Conservation (phyloP, 441 rosid genomes). For the Brassica balearica region DNA sequence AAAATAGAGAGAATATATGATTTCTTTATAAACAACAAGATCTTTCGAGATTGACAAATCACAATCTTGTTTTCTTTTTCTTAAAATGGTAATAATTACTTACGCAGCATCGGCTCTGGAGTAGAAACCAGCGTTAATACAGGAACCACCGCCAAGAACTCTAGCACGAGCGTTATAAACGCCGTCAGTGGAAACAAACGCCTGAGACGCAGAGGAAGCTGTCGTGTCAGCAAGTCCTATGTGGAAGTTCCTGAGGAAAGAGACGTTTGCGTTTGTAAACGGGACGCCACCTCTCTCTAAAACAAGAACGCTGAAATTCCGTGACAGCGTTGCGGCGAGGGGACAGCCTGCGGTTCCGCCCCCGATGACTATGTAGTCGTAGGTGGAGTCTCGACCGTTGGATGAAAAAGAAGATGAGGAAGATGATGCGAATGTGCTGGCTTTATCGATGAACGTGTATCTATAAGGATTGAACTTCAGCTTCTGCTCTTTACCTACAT, state of each 20-base stretch:
- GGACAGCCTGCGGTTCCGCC: constrained; percentile 99
- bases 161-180: constrained; percentile 85
- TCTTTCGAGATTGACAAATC: background rate
- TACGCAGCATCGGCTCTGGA: constrained; percentile 79
- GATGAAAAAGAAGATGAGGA: constrained; percentile 60
- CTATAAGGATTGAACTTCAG: constrained; percentile 42
- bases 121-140: constrained; percentile 95
- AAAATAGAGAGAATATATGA: background rate
- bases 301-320: constrained; percentile 70
- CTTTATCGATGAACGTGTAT: constrained; percentile 73
- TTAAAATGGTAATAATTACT: constrained; percentile 4
- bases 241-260: constrained; percentile 79
- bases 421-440: constrained; percentile 72
- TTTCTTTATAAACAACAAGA: constrained; percentile 16
- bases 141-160: constrained; percentile 86
- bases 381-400: constrained; percentile 48
- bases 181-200: constrained; percentile 86
- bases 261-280: constrained; percentile 77
- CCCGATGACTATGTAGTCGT: constrained; percentile 85
- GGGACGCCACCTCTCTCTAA: constrained; percentile 96
- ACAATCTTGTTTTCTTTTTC: background rate
- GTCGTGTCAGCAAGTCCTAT: constrained; percentile 75
- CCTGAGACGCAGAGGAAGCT: constrained; percentile 75
- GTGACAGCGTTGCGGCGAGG: constrained; percentile 84
- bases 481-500: constrained; percentile 1